Evolutionary conservation across 164 flowering plant species (phyloP).

Genomic region (Cinnamomum micranthum): DNA sequence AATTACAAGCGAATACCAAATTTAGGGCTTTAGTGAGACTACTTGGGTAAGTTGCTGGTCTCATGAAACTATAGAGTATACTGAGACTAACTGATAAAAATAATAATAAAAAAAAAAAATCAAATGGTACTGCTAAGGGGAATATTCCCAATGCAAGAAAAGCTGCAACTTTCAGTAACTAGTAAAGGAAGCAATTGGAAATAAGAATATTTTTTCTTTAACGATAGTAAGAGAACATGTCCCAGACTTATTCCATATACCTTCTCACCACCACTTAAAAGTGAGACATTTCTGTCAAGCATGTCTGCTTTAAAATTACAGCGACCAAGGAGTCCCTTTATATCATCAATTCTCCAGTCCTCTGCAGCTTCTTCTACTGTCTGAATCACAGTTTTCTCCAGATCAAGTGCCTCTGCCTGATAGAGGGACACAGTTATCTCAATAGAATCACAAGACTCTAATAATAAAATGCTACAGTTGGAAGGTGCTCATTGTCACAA

Average conservation of each 20-base stretch:
- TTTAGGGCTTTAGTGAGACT: no score
- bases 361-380: constrained; percentile 94
- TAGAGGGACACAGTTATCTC: constrained; percentile 9
- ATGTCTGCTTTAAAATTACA: constrained; percentile 93
- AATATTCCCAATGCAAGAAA: no score
- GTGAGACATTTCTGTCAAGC: constrained; percentile 92
- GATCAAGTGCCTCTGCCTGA: constrained; percentile 98
- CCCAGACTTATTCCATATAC: constrained; percentile 25
- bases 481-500: no score
- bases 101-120: no score
- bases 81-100: no score
- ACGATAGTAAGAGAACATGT: background rate
- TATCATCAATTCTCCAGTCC: constrained; percentile 92
- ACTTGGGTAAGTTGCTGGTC: no score
- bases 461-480: no score
- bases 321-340: constrained; percentile 97
- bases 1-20: no score
- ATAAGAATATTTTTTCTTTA: no score
- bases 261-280: constrained; percentile 99
- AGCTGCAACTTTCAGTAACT: background rate
- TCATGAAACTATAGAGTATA: no score
- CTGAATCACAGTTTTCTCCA: constrained; percentile 84
- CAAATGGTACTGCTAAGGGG: no score
- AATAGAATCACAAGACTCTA: background rate
- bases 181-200: no score